phyloP scores from a whole-genome alignment of 768 basidiomycete species.

The Lactarius deliciosus region DNA sequence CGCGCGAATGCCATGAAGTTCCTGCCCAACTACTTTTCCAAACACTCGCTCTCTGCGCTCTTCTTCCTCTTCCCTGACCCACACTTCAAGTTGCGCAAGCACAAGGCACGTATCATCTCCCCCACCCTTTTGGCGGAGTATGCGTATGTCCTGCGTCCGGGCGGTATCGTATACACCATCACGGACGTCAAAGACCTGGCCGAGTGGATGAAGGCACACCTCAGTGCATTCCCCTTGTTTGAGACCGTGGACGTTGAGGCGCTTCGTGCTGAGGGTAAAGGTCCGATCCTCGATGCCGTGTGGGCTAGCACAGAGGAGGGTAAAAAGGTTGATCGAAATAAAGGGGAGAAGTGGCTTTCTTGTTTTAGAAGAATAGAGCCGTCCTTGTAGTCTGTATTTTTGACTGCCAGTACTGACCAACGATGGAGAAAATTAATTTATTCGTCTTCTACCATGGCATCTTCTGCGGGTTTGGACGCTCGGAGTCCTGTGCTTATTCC shows the following conservation, averaged over 20 bases:
- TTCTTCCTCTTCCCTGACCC: slow-evolving; percentile 99
- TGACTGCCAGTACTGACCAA: background rate
- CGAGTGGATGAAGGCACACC: slow-evolving; percentile 91
- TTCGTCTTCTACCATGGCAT: slow-evolving; percentile 25
- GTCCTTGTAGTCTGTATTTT: slow-evolving; percentile 10
- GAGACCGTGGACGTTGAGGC: slow-evolving; percentile 72
- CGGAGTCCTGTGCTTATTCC: slow-evolving; percentile 55
- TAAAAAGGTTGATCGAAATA: slow-evolving; percentile 91
- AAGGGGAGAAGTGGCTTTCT: slow-evolving; percentile 88
- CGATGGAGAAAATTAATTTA: background rate
- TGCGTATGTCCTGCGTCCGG: slow-evolving; percentile 86
- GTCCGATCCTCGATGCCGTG: slow-evolving; percentile 77
- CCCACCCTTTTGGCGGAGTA: slow-evolving; percentile 98
- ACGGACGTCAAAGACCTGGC: slow-evolving; percentile 95
- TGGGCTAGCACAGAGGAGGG: slow-evolving; percentile 92
- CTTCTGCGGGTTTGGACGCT: slow-evolving; percentile 24
- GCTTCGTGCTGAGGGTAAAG: slow-evolving; percentile 73
- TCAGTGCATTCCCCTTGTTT: slow-evolving; percentile 87
- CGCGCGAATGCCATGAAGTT: slow-evolving; percentile 99
- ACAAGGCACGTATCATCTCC: slow-evolving; percentile 98
- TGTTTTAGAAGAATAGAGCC: slow-evolving; percentile 74
- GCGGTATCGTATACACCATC: slow-evolving; percentile 97
- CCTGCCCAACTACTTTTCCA: slow-evolving; percentile 91
- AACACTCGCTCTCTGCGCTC: slow-evolving; percentile 85
- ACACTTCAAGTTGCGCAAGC: slow-evolving; percentile 96